Conservation (phyloP, 1,284 basidiomycete genomes). For the Leccinum variabile region DNA sequence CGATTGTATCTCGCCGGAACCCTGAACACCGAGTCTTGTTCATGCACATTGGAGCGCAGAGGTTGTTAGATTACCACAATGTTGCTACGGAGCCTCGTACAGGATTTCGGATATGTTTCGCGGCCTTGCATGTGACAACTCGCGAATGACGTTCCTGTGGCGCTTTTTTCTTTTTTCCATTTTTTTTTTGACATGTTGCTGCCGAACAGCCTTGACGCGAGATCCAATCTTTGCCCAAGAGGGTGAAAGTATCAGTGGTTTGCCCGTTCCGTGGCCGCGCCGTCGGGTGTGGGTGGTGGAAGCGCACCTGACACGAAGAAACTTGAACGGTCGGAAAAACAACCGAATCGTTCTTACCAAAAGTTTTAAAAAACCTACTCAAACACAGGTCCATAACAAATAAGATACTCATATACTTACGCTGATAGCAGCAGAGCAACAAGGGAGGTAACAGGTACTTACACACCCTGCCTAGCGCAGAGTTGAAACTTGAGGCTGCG, state of each 20-base stretch:
- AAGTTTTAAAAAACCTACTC: not conserved
- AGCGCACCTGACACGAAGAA: not conserved
- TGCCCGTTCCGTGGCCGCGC: not conserved
- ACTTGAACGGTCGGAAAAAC: not conserved
- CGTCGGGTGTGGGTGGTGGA: constrained; percentile 2
- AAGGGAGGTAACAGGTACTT: constrained; percentile 32
- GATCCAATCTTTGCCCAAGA: constrained; percentile 17
- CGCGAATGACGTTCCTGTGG: constrained; percentile 20
- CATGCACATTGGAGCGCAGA: not conserved
- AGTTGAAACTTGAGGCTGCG: constrained; percentile 31
- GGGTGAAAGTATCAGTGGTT: constrained; percentile 3
- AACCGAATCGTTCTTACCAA: constrained; percentile 7
- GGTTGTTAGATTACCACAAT: not conserved
- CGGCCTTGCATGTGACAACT: not conserved
- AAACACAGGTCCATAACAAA: constrained; percentile 16
- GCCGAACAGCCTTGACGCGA: constrained; percentile 23
- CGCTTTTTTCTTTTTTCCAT: constrained; percentile 22
- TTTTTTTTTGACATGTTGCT: constrained; percentile 22
- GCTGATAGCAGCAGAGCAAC: constrained; percentile 30
- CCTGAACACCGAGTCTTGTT: not conserved
- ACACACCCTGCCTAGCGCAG: constrained; percentile 38
- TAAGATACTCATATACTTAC: constrained; percentile 41
- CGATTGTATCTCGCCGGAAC: not conserved
- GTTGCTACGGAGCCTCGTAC: constrained; percentile 5
- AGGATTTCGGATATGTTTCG: not conserved